Evolutionary conservation across 257 asterid species (phyloP), one percentile per base, ranked within the genome.

Genomic region (Gentiana straminea): DNA sequence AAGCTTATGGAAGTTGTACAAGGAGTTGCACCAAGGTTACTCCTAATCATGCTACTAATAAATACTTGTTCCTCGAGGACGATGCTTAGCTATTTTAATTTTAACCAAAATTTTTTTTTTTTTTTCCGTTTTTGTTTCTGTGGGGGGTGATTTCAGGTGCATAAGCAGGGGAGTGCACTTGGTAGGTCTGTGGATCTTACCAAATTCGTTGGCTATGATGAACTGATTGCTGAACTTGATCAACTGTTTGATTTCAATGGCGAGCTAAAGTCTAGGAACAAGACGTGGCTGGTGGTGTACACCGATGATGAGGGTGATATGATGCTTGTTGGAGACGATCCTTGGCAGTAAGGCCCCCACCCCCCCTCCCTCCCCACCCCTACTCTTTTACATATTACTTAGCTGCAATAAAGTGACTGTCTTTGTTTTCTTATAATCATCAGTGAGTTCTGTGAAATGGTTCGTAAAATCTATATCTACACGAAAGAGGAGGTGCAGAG

Each of bases 301-400:
- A 86, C 94, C 15, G 97, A 89, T 60, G 88, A 89, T 59, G 97
- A 89, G 80, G 95, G 86, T 59, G 97, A 89, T 65, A 89, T 86
- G 97, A 89, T 89, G 97, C 97, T 89, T 24, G 97, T 89, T 10
- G 97, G 97, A 58, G 97, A 89, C 69, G 97, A 89, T 70, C 97
- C 97, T 10, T 89, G 97, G 97, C 93, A 75, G 97, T 89, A 82
- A 78, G 9, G 9, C 9, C 5, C 10, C 7, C 11, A 3, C 6
- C 9, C 10, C 5, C 46, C 9, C 8, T 41, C 24, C 24, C 11
- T 1, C 9, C 5, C 3, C 7, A 5, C 10, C 5, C 46, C 7
- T 41, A 5, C 9, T 41, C 8, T 41, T 1, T 41, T 41, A 10
- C 10, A 3, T 41, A 5, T 59, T 13, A 24, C 37, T 61, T 35